phyloP scores from a whole-genome alignment of 2,329 filamentous ascomycete species.

The Penicillium sp. region DNA sequence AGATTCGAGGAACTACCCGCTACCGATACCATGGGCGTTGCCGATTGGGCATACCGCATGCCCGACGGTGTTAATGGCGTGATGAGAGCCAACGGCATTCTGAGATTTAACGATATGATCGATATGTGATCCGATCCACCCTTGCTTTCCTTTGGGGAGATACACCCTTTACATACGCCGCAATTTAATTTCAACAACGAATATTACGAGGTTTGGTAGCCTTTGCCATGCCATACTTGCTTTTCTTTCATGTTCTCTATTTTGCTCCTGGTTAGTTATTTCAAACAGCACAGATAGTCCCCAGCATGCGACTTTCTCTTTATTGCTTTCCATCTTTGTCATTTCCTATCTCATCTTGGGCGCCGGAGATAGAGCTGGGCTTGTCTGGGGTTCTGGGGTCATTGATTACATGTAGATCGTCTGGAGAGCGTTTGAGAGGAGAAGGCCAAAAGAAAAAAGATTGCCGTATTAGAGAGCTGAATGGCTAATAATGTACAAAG shows the following conservation, averaged over 20 bases:
- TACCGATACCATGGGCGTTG: slow-evolving; percentile 32
- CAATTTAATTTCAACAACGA: slow-evolving; percentile 19
- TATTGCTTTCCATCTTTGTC: slow-evolving; percentile 1
- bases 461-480: slow-evolving; percentile 25
- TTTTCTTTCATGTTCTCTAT: slow-evolving; percentile 8
- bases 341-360: slow-evolving; percentile 3
- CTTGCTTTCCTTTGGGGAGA: slow-evolving; percentile 3
- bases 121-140: slow-evolving; percentile 54
- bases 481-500: slow-evolving; percentile 37
- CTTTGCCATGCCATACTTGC: slow-evolving; percentile 12
- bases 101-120: slow-evolving; percentile 92
- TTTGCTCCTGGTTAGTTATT: slow-evolving; percentile 6
- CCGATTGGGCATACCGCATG: slow-evolving; percentile 52
- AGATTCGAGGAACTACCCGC: slow-evolving; percentile 23
- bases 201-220: slow-evolving; percentile 21
- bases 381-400: slow-evolving; percentile 4
- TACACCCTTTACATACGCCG: slow-evolving; percentile 6
- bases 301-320: slow-evolving; percentile 4
- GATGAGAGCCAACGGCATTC: slow-evolving; percentile 78
- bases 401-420: slow-evolving; percentile 14
- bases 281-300: slow-evolving; percentile 1
- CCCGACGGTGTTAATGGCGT: slow-evolving; percentile 85
- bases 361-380: slow-evolving; percentile 9
- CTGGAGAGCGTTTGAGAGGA: slow-evolving; percentile 16
- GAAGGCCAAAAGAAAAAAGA: slow-evolving; percentile 12